phyloP scores from a whole-genome alignment of 371 early-diverging fungal species.

The Rhizopus arrhizus region DNA sequence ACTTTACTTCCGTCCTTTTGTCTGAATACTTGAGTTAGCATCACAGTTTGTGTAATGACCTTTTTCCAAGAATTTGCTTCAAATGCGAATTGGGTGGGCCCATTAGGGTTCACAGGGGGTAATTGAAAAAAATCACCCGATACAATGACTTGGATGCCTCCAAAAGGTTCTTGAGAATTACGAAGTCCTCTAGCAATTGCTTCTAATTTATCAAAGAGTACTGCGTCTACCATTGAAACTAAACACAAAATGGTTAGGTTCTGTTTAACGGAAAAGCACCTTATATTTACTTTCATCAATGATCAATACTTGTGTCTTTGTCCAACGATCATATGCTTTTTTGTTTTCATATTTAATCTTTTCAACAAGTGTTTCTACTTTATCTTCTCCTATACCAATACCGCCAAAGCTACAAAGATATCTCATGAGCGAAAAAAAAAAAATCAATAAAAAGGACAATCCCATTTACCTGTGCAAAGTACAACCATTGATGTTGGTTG shows the following conservation, averaged over 20 bases:
- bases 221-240: conserved; percentile 92
- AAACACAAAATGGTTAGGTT: not conserved
- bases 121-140: conserved; percentile 95
- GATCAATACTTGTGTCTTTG: conserved; percentile 65
- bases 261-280: not conserved
- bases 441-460: no score
- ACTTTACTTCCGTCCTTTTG: conserved; percentile 57
- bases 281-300: conserved; percentile 90
- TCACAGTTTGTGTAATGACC: conserved; percentile 55
- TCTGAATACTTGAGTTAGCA: conserved; percentile 64
- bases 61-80: conserved; percentile 70
- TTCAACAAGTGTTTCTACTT: conserved; percentile 44
- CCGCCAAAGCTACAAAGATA: conserved; percentile 66
- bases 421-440: not conserved
- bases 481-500: conserved; percentile 81
- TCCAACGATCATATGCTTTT: conserved; percentile 67
- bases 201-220: conserved; percentile 85
- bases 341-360: conserved; percentile 40
- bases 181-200: conserved; percentile 61
- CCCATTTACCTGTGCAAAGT: conserved; percentile 69
- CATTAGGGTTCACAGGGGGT: conserved; percentile 75
- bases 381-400: conserved; percentile 70
- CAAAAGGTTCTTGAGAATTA: conserved; percentile 71
- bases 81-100: conserved; percentile 67
- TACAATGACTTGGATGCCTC: conserved; percentile 88